Evolutionary conservation across 148 eudicot species (phyloP), one percentile per base, ranked within the genome.

Genomic region (Suaeda aralocaspica): DNA sequence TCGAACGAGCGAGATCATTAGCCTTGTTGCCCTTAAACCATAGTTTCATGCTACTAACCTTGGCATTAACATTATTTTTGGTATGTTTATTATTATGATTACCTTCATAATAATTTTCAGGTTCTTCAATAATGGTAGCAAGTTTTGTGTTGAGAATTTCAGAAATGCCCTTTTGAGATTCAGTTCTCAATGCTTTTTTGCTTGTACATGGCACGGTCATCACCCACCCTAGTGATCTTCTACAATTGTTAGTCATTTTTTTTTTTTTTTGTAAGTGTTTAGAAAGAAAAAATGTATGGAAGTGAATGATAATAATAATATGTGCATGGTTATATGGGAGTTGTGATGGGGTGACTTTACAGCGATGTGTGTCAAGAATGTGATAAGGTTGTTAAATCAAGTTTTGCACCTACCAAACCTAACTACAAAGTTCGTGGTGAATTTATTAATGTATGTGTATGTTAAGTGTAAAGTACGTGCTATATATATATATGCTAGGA

Each of bases 101-200:
- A 30, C 53, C 44, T 39, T 67, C 76, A 16, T 67, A 41, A 1
- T 39, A 58, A 39, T 46, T 49, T 15, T 72, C 76, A 15, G 72
- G 76, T 55, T 77, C 80, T 72, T 77, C 80, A 30, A 67, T 5
- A 26, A 77, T 77, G 0, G 80, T 77, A 2, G 76, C 16, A 19
- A 77, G 72, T 26, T 77, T 77, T 7, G 76, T 3, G 41, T 51
- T 67, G 10, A 77, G 66, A 42, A 77, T 77, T 72, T 61, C 80
- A 22, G 59, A 68, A 52, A 77, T 77, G 16, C 72, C 73, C 76
- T 72, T 77, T 31, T 72, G 69, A 30, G 68, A 60, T 53, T 72
- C 60, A n/a, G 72, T 77, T 42, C 72, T 77, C 45, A 66, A 13
- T 13, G 68, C 16, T 52, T 77, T 77, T 64, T 45, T 72, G 39